Base-by-base conservation (phyloP, 352 stramenopile genomes). In the Globisporangium splendens region DNA sequence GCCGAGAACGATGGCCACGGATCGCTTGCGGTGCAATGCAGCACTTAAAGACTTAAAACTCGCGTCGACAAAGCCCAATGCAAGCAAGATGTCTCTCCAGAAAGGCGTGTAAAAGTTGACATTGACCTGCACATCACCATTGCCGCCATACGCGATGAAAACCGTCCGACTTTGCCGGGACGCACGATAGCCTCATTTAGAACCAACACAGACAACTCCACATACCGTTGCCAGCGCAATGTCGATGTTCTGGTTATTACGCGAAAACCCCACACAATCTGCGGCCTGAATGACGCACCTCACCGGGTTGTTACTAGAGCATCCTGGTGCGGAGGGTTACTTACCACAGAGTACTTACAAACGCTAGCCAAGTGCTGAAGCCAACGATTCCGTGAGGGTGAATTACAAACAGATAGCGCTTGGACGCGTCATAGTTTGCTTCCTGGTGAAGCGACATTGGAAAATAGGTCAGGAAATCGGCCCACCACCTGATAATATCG, bases 381-480 rank as follows among this genome's bases (percentile, higher is more conserved):
- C 73, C 77, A 33, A 83, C 63, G 61, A 87, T 69, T 48, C 77
- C 75, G 50, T 85, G 74, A 28, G 75, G 75, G 56, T 84, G 73
- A 44, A 77, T 68, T 39, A 72, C 66, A 46, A 87, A 83, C 20
- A 84, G 48, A 46, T 82, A 67, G 24, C 54, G 56, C 50, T 78
- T 69, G 8, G 17, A 35, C 1, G 67, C 35, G 58, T 78, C 70
- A 20, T 80, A 75, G 7, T 60, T 49, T n/a, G 65, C 61, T 48
- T 84, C 75, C 46, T 84, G 75, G 48, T 55, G 57, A 33, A 80
- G 54, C 41, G 66, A 58, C 11, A 81, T 28, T 0, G 74, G 66
- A 38, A 84, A 84, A 33, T 84, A 84, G 39, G 60, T 48, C 33
- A 64, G 69, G 28, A 74, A 68, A 5, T 56, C 50, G 20, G 75